phyloP scores from a whole-genome alignment of 495 filamentous ascomycete genomes.

The Parathielavia appendiculata region DNA sequence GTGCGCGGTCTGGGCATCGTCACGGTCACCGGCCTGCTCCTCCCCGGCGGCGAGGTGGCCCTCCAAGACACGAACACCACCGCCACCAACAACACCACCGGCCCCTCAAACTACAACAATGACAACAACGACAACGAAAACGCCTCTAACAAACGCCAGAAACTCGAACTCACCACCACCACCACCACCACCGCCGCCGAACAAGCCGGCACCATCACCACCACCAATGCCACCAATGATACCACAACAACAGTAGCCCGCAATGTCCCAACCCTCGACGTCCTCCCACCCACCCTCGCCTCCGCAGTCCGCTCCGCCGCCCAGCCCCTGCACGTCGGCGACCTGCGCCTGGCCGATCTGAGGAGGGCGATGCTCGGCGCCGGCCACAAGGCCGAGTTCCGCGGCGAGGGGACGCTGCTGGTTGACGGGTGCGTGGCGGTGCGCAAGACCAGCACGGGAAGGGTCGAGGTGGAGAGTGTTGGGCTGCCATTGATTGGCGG shows the following conservation, averaged over 20 bases:
- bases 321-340: slow-evolving; percentile 90
- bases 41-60: slow-evolving; percentile 38
- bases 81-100: background rate
- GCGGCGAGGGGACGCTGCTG: slow-evolving; percentile 85
- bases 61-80: slow-evolving; percentile 55
- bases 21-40: slow-evolving; percentile 65
- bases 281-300: slow-evolving; percentile 69
- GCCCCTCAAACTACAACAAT: slow-evolving; percentile 25
- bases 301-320: slow-evolving; percentile 71
- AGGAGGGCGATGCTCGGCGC: slow-evolving; percentile 73
- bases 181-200: slow-evolving; percentile 8
- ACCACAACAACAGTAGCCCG: slow-evolving; percentile 1
- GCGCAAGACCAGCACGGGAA: slow-evolving; percentile 76
- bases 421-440: slow-evolving; percentile 86
- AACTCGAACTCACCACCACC: slow-evolving; percentile 19
- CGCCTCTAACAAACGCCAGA: slow-evolving; percentile 28
- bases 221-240: background rate
- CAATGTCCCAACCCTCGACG: slow-evolving; percentile 62
- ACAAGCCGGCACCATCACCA: slow-evolving; percentile 3
- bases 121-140: slow-evolving; percentile 25
- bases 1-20: slow-evolving; percentile 85
- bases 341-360: slow-evolving; percentile 83
- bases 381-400: slow-evolving; percentile 86
- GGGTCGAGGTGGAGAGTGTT: slow-evolving; percentile 84
- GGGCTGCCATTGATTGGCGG: slow-evolving; percentile 36